These are phyloP conservation scores for Lignosus rhinocerotis DNA, from an alignment of 1,284 basidiomycete species.

Conservation along the genomic window DNA sequence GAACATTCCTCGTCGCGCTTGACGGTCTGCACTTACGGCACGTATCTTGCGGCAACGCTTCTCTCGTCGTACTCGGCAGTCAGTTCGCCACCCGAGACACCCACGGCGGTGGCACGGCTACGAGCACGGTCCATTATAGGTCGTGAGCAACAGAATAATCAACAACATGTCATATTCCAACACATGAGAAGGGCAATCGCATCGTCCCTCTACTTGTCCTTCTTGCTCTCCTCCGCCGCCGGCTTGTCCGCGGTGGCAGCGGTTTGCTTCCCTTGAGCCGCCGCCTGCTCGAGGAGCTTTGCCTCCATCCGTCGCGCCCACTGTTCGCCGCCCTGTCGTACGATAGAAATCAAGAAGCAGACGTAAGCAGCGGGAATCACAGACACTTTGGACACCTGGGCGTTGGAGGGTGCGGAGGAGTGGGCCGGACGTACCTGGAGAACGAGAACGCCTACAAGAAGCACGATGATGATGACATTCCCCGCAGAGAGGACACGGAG, in stretches of 20 bases:
- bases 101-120: neutral
- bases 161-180: constrained; percentile 1
- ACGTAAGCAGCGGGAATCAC: constrained; percentile 14
- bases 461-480: constrained; percentile 77
- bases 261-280: constrained; percentile 10
- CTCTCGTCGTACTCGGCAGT: neutral
- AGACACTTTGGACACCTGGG: neutral
- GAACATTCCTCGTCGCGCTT: constrained; percentile 8
- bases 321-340: constrained; percentile 77
- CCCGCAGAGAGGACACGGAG: constrained; percentile 80
- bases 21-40: neutral
- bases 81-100: neutral
- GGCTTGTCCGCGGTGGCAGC: constrained; percentile 11
- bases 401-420: constrained; percentile 6
- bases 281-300: constrained; percentile 46
- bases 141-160: neutral
- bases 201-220: constrained; percentile 34
- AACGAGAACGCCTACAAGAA: constrained; percentile 62
- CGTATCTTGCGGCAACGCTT: constrained; percentile 3
- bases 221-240: constrained; percentile 32
- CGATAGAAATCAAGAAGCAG: neutral
- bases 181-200: neutral
- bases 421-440: constrained; percentile 60
- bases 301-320: constrained; percentile 74
- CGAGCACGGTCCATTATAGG: neutral